Conservation (phyloP, 2,329 filamentous ascomycete genomes). For the Fusarium sp. region DNA sequence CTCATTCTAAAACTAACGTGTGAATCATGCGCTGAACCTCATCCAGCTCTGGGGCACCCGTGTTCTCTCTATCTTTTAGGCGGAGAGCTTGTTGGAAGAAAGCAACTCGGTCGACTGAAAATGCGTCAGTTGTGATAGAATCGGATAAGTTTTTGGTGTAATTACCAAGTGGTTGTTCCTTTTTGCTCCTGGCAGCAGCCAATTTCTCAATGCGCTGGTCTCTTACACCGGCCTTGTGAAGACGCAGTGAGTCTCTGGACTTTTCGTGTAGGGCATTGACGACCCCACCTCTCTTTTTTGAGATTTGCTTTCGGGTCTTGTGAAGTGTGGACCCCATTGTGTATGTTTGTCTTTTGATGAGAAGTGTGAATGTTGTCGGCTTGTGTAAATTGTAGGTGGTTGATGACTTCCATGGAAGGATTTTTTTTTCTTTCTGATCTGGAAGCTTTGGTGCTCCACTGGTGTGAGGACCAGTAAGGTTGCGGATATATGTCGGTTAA, state of each 20-base stretch:
- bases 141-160: not conserved
- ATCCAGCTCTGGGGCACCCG: conserved; percentile 65
- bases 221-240: conserved; percentile 82
- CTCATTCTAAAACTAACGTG: conserved; percentile 57
- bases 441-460: conserved; percentile 26
- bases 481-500: conserved; percentile 34
- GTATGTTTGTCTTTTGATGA: conserved; percentile 9
- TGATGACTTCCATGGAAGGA: conserved; percentile 21
- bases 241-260: conserved; percentile 84
- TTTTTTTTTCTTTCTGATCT: conserved; percentile 27
- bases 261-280: conserved; percentile 85
- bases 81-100: conserved; percentile 78
- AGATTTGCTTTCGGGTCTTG: conserved; percentile 90
- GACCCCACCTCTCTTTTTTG: conserved; percentile 83
- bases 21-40: conserved; percentile 71
- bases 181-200: conserved; percentile 74
- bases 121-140: conserved; percentile 9
- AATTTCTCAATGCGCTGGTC: conserved; percentile 85
- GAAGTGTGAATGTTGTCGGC: conserved; percentile 2
- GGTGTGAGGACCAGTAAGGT: not conserved
- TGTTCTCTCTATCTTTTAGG: conserved; percentile 55
- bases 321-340: conserved; percentile 80
- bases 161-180: conserved; percentile 79
- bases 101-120: conserved; percentile 51
- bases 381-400: conserved; percentile 7